These are phyloP conservation scores for Pisolithus marmoratus DNA, from an alignment of 768 basidiomycete genomes.

Conservation along the genomic window DNA sequence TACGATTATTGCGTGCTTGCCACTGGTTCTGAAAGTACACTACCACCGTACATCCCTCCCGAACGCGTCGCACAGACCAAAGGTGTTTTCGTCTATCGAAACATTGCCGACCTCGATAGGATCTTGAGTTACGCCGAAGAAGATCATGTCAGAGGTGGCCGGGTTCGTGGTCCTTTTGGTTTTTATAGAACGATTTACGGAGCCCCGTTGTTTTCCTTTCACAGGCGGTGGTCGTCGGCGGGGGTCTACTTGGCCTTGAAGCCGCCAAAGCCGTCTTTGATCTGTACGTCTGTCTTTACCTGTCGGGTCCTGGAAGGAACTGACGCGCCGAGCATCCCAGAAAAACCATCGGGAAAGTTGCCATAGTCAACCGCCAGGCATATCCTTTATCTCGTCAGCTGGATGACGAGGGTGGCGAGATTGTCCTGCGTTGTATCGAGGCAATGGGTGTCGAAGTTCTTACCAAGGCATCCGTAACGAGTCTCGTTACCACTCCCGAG, in stretches of 20 bases:
- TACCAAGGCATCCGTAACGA: constrained; percentile 34
- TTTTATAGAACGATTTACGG: not conserved
- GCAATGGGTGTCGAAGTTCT: constrained; percentile 54
- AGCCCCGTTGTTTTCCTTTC: not conserved
- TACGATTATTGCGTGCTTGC: constrained; percentile 66
- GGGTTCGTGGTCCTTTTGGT: constrained; percentile 9
- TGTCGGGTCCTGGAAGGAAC: not conserved
- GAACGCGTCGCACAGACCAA: constrained; percentile 34
- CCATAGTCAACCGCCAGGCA: constrained; percentile 46
- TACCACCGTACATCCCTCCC: constrained; percentile 52
- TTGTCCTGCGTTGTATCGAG: constrained; percentile 55
- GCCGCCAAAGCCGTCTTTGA: constrained; percentile 69
- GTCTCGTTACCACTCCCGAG: constrained; percentile 33
- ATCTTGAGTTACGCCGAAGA: constrained; percentile 55
- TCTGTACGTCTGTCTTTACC: constrained; percentile 27
- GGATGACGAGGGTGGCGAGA: constrained; percentile 52
- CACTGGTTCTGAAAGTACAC: constrained; percentile 60
- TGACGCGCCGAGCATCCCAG: not conserved
- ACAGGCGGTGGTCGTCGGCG: constrained; percentile 55
- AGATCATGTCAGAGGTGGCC: constrained; percentile 33
- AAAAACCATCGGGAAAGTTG: constrained; percentile 38
- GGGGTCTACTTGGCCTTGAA: constrained; percentile 65
- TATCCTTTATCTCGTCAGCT: constrained; percentile 57
- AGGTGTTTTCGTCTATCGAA: constrained; percentile 70
- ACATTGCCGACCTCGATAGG: constrained; percentile 58